Conservation (phyloP, 177 flowering plant genomes). For the Tripterygium wilfordii region DNA sequence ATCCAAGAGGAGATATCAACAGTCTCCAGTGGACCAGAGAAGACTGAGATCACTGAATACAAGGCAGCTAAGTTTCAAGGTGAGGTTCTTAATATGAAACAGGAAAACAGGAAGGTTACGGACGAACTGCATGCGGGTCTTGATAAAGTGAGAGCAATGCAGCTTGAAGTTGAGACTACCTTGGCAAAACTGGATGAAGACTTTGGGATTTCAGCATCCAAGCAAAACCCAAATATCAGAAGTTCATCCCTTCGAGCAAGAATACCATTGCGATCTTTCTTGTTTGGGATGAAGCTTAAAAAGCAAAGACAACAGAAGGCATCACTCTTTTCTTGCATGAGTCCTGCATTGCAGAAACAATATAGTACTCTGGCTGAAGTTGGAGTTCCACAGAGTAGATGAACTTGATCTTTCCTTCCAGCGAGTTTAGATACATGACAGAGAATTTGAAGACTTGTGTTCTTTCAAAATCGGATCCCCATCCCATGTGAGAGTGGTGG, state of each 20-base stretch:
- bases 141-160: slow-evolving; percentile 41
- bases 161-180: slow-evolving; percentile 46
- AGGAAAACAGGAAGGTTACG: slow-evolving; percentile 70
- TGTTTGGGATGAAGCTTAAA: slow-evolving; percentile 77
- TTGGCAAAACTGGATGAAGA: slow-evolving; percentile 43
- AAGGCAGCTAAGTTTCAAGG: slow-evolving; percentile 86
- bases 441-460: no score
- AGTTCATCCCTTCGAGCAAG: slow-evolving; percentile 19
- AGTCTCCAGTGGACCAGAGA: slow-evolving; percentile 23
- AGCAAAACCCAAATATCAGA: no score
- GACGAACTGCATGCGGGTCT: slow-evolving; percentile 59
- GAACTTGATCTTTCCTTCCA: no score
- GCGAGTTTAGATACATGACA: no score
- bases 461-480: no score
- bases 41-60: slow-evolving; percentile 33
- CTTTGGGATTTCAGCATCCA: slow-evolving; percentile 27
- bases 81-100: slow-evolving; percentile 81
- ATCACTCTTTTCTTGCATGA: slow-evolving; percentile 54
- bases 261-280: slow-evolving; percentile 63
- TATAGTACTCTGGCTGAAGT: slow-evolving; percentile 30
- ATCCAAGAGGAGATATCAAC: slow-evolving; percentile 62
- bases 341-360: slow-evolving; percentile 57
- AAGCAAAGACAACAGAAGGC: slow-evolving; percentile 39
- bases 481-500: no score
- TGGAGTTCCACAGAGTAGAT: no score